Percentiles rank a stretch among this genome's conserved stretches.
Evolutionary conservation across 495 filamentous ascomycete species (phyloP).

Genomic region (Aspergillus nidulans): DNA sequence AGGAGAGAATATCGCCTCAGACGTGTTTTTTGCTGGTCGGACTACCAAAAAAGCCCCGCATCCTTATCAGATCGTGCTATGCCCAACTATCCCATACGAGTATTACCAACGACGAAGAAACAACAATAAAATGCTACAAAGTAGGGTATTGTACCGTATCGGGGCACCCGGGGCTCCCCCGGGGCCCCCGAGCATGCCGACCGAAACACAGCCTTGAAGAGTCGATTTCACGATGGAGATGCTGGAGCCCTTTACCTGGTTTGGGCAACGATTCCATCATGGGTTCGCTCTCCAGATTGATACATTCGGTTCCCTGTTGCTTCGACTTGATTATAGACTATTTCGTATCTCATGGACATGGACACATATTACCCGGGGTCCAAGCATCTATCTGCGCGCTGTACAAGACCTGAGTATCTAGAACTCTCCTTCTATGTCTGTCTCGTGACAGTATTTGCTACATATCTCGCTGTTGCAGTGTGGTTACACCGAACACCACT

Average conservation of each 20-base stretch:
- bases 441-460: too few species aligned
- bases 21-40: too few species aligned
- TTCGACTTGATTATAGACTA: too few species aligned
- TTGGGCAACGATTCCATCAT: neutral
- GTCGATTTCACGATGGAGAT: neutral
- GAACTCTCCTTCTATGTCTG: too few species aligned
- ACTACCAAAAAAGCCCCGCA: neutral
- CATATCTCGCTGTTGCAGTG: too few species aligned
- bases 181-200: neutral
- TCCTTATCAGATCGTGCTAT: slow-evolving; percentile 2
- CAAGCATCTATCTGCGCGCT: too few species aligned
- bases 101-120: neutral
- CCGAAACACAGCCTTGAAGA: neutral
- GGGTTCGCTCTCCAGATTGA: too few species aligned
- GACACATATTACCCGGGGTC: too few species aligned
- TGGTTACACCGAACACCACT: too few species aligned
- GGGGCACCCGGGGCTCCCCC: neutral
- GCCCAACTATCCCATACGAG: neutral
- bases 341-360: too few species aligned
- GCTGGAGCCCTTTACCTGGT: neutral
- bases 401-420: too few species aligned
- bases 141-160: neutral
- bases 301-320: too few species aligned
- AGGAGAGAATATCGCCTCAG: neutral
- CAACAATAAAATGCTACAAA: neutral